Percentiles rank a stretch among this genome's conserved stretches.
phyloP scores from a whole-genome alignment of 129 eudicot species.

The Glebionis coronaria region DNA sequence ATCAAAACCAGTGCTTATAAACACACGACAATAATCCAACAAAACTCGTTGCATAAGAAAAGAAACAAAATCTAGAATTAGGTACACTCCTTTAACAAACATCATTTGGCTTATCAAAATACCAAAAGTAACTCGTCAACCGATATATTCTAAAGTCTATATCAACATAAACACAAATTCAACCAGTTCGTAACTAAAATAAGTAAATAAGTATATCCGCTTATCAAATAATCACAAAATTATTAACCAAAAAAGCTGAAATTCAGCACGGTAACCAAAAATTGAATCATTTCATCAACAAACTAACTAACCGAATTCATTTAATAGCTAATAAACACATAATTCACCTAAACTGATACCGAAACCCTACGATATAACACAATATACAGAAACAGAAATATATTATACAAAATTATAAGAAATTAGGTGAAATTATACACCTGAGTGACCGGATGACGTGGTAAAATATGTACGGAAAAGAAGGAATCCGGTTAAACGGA shows the following conservation, averaged over 20 bases:
- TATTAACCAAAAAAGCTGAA: neutral
- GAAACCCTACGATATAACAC: conserved; percentile 26
- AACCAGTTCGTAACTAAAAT: too few species aligned
- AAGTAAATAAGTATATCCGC: neutral
- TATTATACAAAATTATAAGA: neutral
- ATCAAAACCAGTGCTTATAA: too few species aligned
- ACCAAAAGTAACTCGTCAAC: too few species aligned
- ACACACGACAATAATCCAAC: too few species aligned
- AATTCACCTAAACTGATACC: conserved; percentile 7
- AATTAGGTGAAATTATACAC: conserved; percentile 9
- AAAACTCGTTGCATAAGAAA: too few species aligned
- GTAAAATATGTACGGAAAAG: too few species aligned
- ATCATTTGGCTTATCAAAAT: too few species aligned
- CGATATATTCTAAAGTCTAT: too few species aligned
- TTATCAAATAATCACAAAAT: neutral
- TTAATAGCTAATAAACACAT: conserved; percentile 6
- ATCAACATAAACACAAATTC: conserved; percentile 7
- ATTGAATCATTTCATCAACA: neutral
- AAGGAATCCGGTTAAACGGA: conserved; percentile 28
- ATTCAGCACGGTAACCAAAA: too few species aligned
- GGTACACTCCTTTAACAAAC: neutral
- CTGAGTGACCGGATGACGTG: neutral
- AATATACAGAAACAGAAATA: too few species aligned
- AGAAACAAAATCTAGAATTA: neutral
- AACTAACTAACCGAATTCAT: too few species aligned